Conservation (phyloP, 2,329 filamentous ascomycete genomes). For the Stachybotrys elegans region DNA sequence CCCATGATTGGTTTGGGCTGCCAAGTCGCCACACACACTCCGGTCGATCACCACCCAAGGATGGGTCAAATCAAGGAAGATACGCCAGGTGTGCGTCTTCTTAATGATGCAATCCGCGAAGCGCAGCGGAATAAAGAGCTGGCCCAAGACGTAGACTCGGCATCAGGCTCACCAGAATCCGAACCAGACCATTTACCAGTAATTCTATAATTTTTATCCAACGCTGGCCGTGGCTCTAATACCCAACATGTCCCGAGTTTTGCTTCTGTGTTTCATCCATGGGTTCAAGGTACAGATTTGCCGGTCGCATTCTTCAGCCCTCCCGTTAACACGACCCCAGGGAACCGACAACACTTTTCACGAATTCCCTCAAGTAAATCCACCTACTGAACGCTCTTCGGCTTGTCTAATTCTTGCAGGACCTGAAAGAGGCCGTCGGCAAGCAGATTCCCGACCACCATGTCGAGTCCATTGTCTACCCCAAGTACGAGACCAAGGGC, state of each 20-base stretch:
- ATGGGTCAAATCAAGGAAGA: too few species aligned
- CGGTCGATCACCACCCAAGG: too few species aligned
- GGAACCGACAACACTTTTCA: conserved; percentile 66
- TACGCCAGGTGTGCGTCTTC: too few species aligned
- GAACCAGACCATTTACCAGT: too few species aligned
- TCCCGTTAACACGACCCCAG: conserved; percentile 26
- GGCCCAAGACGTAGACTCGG: too few species aligned
- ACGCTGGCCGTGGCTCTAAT: too few species aligned
- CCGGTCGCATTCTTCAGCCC: not conserved
- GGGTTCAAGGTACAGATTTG: conserved; percentile 59
- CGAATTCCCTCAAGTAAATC: conserved; percentile 51
- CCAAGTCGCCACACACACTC: too few species aligned
- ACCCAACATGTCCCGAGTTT: conserved; percentile 43
- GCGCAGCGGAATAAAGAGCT: too few species aligned
- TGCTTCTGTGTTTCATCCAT: conserved; percentile 70
- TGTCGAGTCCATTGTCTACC: conserved; percentile 60
- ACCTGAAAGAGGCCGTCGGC: conserved; percentile 54
- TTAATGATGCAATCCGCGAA: too few species aligned
- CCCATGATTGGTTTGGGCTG: too few species aligned
- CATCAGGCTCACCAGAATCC: too few species aligned
- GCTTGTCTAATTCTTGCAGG: conserved; percentile 20
- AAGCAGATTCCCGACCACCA: conserved; percentile 55
- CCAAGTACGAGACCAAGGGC: conserved; percentile 68
- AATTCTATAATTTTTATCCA: too few species aligned
- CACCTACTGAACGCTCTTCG: not conserved